Base-by-base conservation (phyloP, 2,329 filamentous ascomycete genomes). In the Penicillium sp. region DNA sequence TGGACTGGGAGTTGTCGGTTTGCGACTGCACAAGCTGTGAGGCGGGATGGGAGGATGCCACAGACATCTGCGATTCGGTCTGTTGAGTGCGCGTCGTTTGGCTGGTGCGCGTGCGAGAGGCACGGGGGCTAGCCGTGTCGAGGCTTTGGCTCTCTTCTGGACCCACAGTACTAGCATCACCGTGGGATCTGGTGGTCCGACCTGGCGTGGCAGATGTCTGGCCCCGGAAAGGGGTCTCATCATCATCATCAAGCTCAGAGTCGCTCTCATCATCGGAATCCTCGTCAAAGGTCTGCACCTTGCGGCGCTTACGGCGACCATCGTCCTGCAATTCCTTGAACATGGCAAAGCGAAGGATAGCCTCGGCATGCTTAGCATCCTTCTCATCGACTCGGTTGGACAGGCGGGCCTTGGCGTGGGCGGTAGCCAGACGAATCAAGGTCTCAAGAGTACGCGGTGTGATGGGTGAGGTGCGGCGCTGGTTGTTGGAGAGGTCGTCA, bases 401-500 rank as follows among this genome's bases (percentile, higher is more conserved):
- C 7, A 99, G 81, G 29, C 95, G 87, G 7, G 93, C 86, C 77
- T 98, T 99, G 59, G 95, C 95, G 67, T 99, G 95, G 1, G 95
- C 95, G 0, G 93, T 98, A 5, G 95, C 90, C 19, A 99, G 83
- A 87, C 95, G 95, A 72, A 99, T 98, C n/a, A 99, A 83, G 0
- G 95, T 99, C 76, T 99, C 95, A 16, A 99, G 82, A 2, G 93
- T 98, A 87, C 95, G 91, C 7, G 96, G 93, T 10, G 95, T 99
- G 81, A 99, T 90, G 4, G 95, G 95, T 43, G 90, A 93, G 0
- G 95, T 99, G 66, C 92, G 89, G 66, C 95, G 87, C 75, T 96
- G 91, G 70, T 96, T 97, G 55, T 92, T 90, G 69, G 96, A 90
- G 78, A 99, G 88, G 72, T 98, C 93, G 67, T 99, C 95, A 72